Base-by-base conservation (phyloP, 176 grass and related monocot species). In the Oryza nivara region DNA sequence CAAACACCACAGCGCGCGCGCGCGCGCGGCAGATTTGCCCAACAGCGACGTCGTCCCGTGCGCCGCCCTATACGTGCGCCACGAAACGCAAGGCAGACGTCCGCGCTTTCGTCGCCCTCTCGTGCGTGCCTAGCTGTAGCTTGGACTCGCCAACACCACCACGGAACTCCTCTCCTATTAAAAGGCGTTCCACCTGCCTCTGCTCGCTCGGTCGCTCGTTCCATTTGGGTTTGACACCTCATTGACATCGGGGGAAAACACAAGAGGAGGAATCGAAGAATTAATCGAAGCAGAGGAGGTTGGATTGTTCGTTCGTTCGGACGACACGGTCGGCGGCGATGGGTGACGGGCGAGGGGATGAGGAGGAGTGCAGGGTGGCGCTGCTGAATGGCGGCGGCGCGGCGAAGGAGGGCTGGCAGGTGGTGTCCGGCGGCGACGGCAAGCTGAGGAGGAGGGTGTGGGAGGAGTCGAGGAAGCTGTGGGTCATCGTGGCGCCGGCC, bases 401-500 rank as follows among this genome's bases (percentile, higher is more conserved):
- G 16, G 81, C 13, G 67, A 78, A 85, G 83, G 15, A 75, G 41
- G 87, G 85, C 28, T 85, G 71, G 87, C 51, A 34, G 65, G 87
- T 69, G 81, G 61, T 12, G 48, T 16, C 5, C 9, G 68, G 28
- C 28, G 28, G 28, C 28, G 70, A 26, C 54, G 72, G 16, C 3
- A 48, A 75, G 13, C 71, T 92, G 52, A 49, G 49, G 52, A 48
- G 40, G 74, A 78, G 88, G 85, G 90, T 71, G 6, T 70, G 67
- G 83, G 86, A 87, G 5, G 96, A 98, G 82, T 98, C 96, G 4
- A 94, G 65, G 91, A 92, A 92, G 83, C 86, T 98, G 16, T 98
- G 96, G 93, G 74, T 72, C 43, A 95, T 98, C 66, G 96, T 98
- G 51, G 96, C 74, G 45, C 96, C 96, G 17, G 96, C 96, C 77